Percentiles rank a stretch among this genome's conserved stretches.
These are phyloP conservation scores for Rhizophora mangle DNA, from an alignment of 345 rosid genomes.

Conservation along the genomic window DNA sequence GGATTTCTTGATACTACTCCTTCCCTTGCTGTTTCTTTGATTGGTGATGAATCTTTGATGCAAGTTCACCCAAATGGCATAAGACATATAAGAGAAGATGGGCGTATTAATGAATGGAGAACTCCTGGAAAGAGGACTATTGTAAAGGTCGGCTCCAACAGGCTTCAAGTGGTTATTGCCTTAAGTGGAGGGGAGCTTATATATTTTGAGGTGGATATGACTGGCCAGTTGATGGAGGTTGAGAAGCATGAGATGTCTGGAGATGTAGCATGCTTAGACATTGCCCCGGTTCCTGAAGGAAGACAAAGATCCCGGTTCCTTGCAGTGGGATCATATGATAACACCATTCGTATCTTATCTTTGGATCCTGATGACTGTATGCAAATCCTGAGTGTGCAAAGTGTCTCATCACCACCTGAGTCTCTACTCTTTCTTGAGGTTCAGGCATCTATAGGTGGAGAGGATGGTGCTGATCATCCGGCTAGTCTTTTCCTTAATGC, in stretches of 20 bases:
- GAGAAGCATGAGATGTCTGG: slow-evolving; percentile 99
- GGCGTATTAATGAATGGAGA: slow-evolving; percentile 97
- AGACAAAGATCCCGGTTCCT: slow-evolving; percentile 97
- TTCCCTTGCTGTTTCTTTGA: slow-evolving; percentile 84
- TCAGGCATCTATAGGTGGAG: slow-evolving; percentile 92
- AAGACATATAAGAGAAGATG: slow-evolving; percentile 94
- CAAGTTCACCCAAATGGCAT: slow-evolving; percentile 99
- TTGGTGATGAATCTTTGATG: slow-evolving; percentile 96
- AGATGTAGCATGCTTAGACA: slow-evolving; percentile 97
- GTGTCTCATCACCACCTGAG: slow-evolving; percentile 96
- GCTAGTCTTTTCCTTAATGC: slow-evolving; percentile 96
- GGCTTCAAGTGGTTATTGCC: slow-evolving; percentile 95
- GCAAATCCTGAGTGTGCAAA: slow-evolving; percentile 93
- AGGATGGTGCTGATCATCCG: slow-evolving; percentile 99
- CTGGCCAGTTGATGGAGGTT: slow-evolving; percentile 96
- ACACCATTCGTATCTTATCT: slow-evolving; percentile 83
- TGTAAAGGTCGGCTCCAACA: slow-evolving; percentile 94
- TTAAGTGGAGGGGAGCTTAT: slow-evolving; percentile 97
- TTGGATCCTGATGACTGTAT: slow-evolving; percentile 98
- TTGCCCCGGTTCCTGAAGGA: slow-evolving; percentile 99
- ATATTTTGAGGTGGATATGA: slow-evolving; percentile 94
- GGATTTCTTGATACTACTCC: slow-evolving; percentile 98
- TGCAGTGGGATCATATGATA: slow-evolving; percentile 95
- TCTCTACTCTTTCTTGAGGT: slow-evolving; percentile 98
- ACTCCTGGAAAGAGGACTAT: slow-evolving; percentile 99